These are phyloP conservation scores for Paramecium bursaria DNA, from an alignment of 73 alveolate genomes.

Conservation along the genomic window DNA sequence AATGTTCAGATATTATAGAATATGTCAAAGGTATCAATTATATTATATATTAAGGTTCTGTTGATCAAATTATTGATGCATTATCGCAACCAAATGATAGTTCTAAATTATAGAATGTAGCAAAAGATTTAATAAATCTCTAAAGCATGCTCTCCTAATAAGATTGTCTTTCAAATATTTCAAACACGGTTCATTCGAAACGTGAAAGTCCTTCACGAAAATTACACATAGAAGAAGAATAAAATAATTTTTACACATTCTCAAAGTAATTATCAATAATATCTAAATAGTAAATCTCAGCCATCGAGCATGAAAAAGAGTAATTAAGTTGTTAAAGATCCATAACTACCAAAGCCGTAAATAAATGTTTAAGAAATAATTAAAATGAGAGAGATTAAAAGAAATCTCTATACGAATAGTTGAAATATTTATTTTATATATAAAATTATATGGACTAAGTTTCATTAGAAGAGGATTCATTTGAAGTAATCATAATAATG, in stretches of 20 bases:
- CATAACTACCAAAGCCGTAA: slow-evolving; percentile 51
- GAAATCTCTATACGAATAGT: slow-evolving; percentile 34
- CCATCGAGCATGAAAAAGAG: slow-evolving; percentile 2
- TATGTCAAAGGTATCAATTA: slow-evolving; percentile 18
- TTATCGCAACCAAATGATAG: slow-evolving; percentile 51
- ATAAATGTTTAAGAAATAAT: slow-evolving; percentile 15
- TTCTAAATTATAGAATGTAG: slow-evolving; percentile 27
- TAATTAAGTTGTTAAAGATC: no score
- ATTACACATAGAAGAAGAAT: no score
- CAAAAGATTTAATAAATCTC: slow-evolving; percentile 39
- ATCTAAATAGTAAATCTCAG: slow-evolving; percentile 14
- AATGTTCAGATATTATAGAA: neutral
- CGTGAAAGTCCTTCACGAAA: slow-evolving; percentile 7
- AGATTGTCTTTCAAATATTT: slow-evolving; percentile 1
- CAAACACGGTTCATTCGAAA: slow-evolving; percentile 26
- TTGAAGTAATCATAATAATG: neutral
- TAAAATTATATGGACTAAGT: slow-evolving; percentile 18
- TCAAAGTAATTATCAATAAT: slow-evolving; percentile 10
- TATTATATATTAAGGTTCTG: neutral
- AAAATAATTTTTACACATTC: slow-evolving; percentile 44
- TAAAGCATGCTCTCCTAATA: neutral
- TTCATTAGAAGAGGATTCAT: neutral
- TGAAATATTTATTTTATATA: no score
- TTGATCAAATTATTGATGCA: slow-evolving; percentile 56
- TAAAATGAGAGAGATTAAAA: slow-evolving; percentile 52